Conservation (phyloP, 257 asterid genomes). For the Solanum infundibuliforme region DNA sequence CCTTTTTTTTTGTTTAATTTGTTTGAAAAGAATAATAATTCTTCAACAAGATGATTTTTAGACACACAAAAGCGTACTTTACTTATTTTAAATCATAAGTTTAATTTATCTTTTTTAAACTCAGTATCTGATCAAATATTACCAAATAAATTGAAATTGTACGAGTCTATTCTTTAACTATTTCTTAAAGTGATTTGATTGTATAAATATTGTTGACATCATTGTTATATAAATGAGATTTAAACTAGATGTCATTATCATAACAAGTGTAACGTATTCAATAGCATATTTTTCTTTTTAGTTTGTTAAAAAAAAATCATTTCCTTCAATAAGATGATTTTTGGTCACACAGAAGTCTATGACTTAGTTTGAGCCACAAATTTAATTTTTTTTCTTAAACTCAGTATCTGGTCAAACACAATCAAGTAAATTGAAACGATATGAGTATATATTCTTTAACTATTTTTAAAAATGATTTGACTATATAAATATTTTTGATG, state of each 20-base stretch:
- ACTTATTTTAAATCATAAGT: too few species aligned
- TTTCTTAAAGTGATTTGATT: not conserved
- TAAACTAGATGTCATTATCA: too few species aligned
- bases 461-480: not conserved
- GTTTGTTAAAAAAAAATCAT: not conserved
- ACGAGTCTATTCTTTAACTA: too few species aligned
- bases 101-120: too few species aligned
- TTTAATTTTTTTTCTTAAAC: not conserved
- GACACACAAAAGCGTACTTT: too few species aligned
- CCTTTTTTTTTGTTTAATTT: not conserved
- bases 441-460: not conserved
- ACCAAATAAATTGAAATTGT: too few species aligned
- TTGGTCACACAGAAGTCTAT: accelerated
- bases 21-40: not conserved
- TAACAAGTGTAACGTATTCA: not conserved
- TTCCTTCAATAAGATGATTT: not conserved
- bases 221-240: not conserved
- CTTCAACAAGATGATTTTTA: not conserved
- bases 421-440: not conserved
- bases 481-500: not conserved
- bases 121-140: too few species aligned
- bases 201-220: too few species aligned
- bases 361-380: not conserved
- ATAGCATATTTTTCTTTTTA: not conserved
- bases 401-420: not conserved